These are phyloP conservation scores for Logfia minima DNA, from an alignment of 129 eudicot genomes.

Conservation along the genomic window DNA sequence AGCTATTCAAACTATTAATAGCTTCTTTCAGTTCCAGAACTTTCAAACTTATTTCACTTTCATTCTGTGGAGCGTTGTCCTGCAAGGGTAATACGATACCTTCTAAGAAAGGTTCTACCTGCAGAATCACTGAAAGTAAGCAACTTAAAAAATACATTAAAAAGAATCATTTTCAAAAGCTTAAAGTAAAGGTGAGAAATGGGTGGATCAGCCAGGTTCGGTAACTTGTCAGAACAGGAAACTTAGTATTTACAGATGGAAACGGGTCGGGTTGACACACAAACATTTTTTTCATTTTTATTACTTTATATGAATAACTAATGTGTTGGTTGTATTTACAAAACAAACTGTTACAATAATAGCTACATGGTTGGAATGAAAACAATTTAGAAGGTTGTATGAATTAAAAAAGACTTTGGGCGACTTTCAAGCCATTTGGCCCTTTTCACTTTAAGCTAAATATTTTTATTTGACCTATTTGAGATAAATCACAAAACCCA, in stretches of 20 bases:
- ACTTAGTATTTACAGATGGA: not conserved
- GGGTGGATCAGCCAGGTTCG: not conserved
- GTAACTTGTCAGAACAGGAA: not conserved
- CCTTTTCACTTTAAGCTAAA: not conserved
- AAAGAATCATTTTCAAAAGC: not conserved
- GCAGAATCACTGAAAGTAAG: slow-evolving; percentile 35
- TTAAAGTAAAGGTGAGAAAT: not conserved
- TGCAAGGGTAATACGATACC: slow-evolving; percentile 63
- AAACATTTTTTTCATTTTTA: not conserved
- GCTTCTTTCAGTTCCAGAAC: slow-evolving; percentile 56
- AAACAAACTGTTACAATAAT: not conserved
- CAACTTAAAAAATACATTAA: not conserved
- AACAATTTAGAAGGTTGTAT: not conserved
- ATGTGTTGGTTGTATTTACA: not conserved
- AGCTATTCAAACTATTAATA: slow-evolving; percentile 54
- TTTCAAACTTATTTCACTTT: slow-evolving; percentile 40
- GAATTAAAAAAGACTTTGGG: not conserved
- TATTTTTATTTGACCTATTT: not conserved
- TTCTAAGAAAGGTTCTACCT: slow-evolving; percentile 68
- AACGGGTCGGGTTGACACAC: not conserved
- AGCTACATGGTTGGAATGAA: not conserved
- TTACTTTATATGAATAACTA: not conserved
- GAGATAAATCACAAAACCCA: not conserved
- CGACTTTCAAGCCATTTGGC: not conserved
- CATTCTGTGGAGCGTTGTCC: slow-evolving; percentile 42